phyloP scores from a whole-genome alignment of 2,329 filamentous ascomycete genomes.

The Hyphodiscus sp. region DNA sequence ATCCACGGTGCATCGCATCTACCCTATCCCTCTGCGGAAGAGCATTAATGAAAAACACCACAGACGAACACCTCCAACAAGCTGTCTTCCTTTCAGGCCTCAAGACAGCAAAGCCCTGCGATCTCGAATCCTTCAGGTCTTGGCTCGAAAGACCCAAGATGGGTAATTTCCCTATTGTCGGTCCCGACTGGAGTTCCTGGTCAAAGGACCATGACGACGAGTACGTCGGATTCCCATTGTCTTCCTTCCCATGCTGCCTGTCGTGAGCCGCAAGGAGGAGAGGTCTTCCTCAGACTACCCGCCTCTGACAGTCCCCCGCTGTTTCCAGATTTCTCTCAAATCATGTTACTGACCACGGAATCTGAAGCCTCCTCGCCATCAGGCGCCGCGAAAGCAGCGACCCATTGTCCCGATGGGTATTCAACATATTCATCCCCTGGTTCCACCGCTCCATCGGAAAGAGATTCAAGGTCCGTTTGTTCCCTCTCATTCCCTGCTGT shows the following conservation, averaged over 20 bases:
- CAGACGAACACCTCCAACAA: slow-evolving; percentile 6
- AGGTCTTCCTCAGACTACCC: too few species aligned
- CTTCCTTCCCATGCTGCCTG: too few species aligned
- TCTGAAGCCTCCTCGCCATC: slow-evolving; percentile 17
- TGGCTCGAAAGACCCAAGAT: slow-evolving; percentile 21
- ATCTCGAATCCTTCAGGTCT: slow-evolving; percentile 8
- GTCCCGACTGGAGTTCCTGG: slow-evolving; percentile 19
- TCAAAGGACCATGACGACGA: slow-evolving; percentile 12
- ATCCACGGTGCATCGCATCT: too few species aligned
- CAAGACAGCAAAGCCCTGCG: slow-evolving; percentile 3
- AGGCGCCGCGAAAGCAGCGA: slow-evolving; percentile 8
- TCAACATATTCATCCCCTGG: slow-evolving; percentile 12
- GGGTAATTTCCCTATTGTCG: slow-evolving; percentile 20
- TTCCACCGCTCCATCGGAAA: slow-evolving; percentile 13
- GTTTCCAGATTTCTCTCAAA: too few species aligned
- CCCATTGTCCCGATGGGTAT: slow-evolving; percentile 19
- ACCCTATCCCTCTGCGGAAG: background rate
- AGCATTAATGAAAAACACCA: background rate
- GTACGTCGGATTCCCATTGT: too few species aligned
- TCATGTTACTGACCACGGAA: too few species aligned
- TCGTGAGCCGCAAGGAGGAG: too few species aligned
- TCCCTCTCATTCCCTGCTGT: background rate
- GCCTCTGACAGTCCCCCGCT: too few species aligned
- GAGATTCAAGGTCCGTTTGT: slow-evolving; percentile 2
- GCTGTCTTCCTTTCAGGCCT: background rate